Conservation (phyloP, 108 stramenopile genomes). For the Cyclostephanos invisitatus region DNA sequence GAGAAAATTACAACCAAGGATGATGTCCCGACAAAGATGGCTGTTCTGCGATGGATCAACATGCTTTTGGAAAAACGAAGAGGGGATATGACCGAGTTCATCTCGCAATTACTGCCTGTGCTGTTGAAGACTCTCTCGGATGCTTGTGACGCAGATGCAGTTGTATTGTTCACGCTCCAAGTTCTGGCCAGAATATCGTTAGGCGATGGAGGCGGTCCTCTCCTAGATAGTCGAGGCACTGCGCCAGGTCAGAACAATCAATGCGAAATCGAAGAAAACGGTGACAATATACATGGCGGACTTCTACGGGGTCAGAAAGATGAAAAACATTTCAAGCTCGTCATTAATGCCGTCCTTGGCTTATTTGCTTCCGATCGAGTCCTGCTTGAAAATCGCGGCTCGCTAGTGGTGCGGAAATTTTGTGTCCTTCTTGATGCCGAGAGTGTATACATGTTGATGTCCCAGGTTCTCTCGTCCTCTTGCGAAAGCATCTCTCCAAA, state of each 20-base stretch:
- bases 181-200: constrained; percentile 92
- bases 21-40: constrained; percentile 95
- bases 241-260: constrained; percentile 40
- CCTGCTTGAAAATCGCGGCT: constrained; percentile 94
- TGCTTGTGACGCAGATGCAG: constrained; percentile 85
- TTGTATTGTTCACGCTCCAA: constrained; percentile 91
- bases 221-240: constrained; percentile 39
- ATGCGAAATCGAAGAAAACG: constrained; percentile 11
- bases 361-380: constrained; percentile 89
- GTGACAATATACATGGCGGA: constrained; percentile 24
- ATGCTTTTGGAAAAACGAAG: constrained; percentile 96
- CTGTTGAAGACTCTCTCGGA: constrained; percentile 94
- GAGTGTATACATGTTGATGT: constrained; percentile 91
- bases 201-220: constrained; percentile 34
- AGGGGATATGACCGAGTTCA: constrained; percentile 88
- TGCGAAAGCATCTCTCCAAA: constrained; percentile 36
- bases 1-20: constrained; percentile 83
- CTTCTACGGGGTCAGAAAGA: constrained; percentile 43
- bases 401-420: constrained; percentile 94
- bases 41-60: constrained; percentile 92
- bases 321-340: constrained; percentile 88
- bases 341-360: constrained; percentile 90
- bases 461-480: constrained; percentile 76
- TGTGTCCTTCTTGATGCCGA: constrained; percentile 93
- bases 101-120: constrained; percentile 86